Base-by-base conservation (phyloP, 2,329 filamentous ascomycete genomes). In the Colletotrichum lentis region DNA sequence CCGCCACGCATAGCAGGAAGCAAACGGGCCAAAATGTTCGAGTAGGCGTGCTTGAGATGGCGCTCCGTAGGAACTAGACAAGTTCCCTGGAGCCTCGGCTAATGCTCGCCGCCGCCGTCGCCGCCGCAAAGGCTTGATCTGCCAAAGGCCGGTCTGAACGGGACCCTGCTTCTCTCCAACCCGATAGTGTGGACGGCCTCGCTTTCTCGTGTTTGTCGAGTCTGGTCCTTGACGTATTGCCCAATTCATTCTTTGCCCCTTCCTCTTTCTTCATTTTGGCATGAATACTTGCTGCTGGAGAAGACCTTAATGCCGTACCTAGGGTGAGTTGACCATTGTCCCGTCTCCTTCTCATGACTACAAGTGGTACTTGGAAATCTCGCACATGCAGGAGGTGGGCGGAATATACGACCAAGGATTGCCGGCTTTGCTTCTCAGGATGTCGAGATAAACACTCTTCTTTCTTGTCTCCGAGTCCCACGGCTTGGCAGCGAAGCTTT, bases 391-490 rank as follows among this genome's bases (percentile, higher is more conserved):
- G n/a, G 37, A 24, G 4, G 24, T 55, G 62, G 31, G 31, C 46
- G 62, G 46, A 53, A 54, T 54, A 53, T 62, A 60, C 41, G 47
- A 14, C 54, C 35, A 16, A 39, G 24, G 10, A 22, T n/a, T 39
- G 41, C 5, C 49, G 20, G 57, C 46, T 10, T 61, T 68, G 55
- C 55, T 54, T 49, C 39, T 66, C 18, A 20, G 20, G 43, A 50
- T 41, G 56, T 65, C 37, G 37, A 65, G 62, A 52, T 61, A 61
- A 60, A 60, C 56, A 39, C 31, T 53, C 50, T 52, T 41, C 35
- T 52, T 60, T 52, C 20, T 31, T 64, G 39, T 56, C 37, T 66
- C 18, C 56, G 56, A 39, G 49, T 61, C 39, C 49, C 50, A 52
- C 62, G 14, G 27, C 62, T 68, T 52, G 65, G 62, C 49, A 43